These are phyloP conservation scores for Pseudomonodictys pantanalensis DNA, from an alignment of 495 filamentous ascomycete species.

Conservation along the genomic window DNA sequence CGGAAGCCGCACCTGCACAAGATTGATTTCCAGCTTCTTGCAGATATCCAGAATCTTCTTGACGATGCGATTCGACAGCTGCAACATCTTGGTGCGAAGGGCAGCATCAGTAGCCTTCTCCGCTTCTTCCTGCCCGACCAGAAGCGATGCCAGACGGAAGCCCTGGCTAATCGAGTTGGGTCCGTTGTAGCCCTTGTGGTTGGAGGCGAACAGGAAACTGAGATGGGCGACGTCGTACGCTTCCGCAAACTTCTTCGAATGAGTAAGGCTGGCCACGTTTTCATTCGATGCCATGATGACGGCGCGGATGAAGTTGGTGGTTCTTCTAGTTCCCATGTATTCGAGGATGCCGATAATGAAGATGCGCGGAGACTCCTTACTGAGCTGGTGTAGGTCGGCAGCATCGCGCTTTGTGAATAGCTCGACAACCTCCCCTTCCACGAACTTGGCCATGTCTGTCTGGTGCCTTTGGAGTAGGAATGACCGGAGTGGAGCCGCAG, in stretches of 20 bases:
- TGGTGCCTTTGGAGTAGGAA: slow-evolving; percentile 4
- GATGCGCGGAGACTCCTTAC: slow-evolving; percentile 22
- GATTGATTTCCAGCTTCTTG: slow-evolving; percentile 19
- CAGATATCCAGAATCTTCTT: slow-evolving; percentile 22
- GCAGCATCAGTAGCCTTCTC: slow-evolving; percentile 6
- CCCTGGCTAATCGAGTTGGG: slow-evolving; percentile 15
- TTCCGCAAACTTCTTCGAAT: slow-evolving; percentile 24
- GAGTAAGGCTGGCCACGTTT: slow-evolving; percentile 5
- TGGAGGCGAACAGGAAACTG: slow-evolving; percentile 17
- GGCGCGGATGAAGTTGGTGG: slow-evolving; percentile 17
- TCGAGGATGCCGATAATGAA: slow-evolving; percentile 29
- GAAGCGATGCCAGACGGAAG: slow-evolving; percentile 23
- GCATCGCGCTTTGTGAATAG: slow-evolving; percentile 17
- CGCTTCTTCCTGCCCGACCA: slow-evolving; percentile 19
- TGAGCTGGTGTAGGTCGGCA: slow-evolving; percentile 9
- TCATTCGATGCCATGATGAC: slow-evolving; percentile 27
- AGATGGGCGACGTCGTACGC: slow-evolving; percentile 23
- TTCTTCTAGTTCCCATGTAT: slow-evolving; percentile 13
- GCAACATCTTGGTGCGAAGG: slow-evolving; percentile 25
- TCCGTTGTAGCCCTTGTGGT: slow-evolving; percentile 26
- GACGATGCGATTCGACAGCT: slow-evolving; percentile 27
- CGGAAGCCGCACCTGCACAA: slow-evolving; percentile 21
- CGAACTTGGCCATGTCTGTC: background rate
- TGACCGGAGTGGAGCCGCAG: slow-evolving; percentile 21
- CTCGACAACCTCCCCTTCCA: slow-evolving; percentile 18